phyloP scores from a whole-genome alignment of 805 yeast genomes.

The Kuraishia piskuri region DNA sequence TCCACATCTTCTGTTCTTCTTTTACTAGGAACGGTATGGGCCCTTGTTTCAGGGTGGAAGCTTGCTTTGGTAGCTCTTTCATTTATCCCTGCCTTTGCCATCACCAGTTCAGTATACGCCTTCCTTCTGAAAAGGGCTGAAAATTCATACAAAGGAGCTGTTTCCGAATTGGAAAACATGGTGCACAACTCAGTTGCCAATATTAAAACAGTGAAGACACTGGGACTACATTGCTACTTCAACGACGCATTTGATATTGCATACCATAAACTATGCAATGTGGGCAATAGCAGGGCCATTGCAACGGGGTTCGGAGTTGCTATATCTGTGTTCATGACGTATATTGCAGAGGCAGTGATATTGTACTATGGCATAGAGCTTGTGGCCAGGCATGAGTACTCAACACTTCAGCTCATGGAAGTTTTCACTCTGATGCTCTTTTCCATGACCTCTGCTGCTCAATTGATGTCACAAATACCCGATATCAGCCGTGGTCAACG shows the following conservation, averaged over 20 bases:
- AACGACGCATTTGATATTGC: constrained; percentile 19
- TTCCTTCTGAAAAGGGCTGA: constrained; percentile 45
- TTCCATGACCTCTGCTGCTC: constrained; percentile 57
- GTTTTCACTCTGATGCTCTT: constrained; percentile 69
- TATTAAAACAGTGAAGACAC: constrained; percentile 53
- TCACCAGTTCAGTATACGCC: constrained; percentile 46
- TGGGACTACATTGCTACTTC: constrained; percentile 47
- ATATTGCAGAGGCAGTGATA: constrained; percentile 62
- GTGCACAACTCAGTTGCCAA: constrained; percentile 47
- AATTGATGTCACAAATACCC: constrained; percentile 60
- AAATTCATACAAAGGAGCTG: constrained; percentile 44
- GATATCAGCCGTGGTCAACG: constrained; percentile 73
- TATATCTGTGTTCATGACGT: constrained; percentile 40
- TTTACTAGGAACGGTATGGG: constrained; percentile 65
- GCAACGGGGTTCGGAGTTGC: constrained; percentile 65
- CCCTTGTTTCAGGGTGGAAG: constrained; percentile 76
- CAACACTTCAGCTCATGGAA: constrained; percentile 49
- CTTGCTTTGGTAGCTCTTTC: constrained; percentile 76
- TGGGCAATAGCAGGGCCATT: constrained; percentile 47
- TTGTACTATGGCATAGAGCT: constrained; percentile 72
- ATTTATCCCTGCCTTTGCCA: constrained; percentile 54
- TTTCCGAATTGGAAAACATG: constrained; percentile 45
- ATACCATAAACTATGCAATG: constrained; percentile 12
- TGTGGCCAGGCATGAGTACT: constrained; percentile 50
- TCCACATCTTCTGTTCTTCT: constrained; percentile 47